These are phyloP conservation scores for Dunaliella primolecta DNA, from an alignment of 139 green algal genomes.

Conservation along the genomic window DNA sequence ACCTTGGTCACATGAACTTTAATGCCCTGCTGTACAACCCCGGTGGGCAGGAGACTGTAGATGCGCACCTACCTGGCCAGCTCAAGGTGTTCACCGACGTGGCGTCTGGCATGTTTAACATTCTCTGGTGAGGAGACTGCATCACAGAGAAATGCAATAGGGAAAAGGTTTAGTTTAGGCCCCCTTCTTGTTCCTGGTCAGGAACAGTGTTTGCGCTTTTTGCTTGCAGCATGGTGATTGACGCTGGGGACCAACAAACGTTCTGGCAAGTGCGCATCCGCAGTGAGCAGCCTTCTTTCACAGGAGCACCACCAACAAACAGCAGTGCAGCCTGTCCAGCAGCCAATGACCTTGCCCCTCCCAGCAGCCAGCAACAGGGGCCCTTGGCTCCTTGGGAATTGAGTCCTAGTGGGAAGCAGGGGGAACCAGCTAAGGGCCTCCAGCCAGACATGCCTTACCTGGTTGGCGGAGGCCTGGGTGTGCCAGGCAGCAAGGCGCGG, in stretches of 20 bases:
- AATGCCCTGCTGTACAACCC: slow-evolving; percentile 44
- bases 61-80: slow-evolving; percentile 18
- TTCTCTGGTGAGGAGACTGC: not conserved
- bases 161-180: not conserved
- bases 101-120: slow-evolving; percentile 8
- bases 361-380: too few relatives aligned
- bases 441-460: not conserved
- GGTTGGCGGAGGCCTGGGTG: slow-evolving; percentile 32
- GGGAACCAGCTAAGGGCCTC: not conserved
- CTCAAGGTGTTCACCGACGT: not conserved
- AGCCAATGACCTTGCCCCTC: not conserved
- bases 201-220: not conserved
- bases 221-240: not conserved
- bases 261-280: slow-evolving; percentile 46
- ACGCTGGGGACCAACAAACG: slow-evolving; percentile 27
- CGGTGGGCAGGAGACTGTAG: slow-evolving; percentile 4
- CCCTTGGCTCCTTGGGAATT: too few relatives aligned
- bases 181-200: too few relatives aligned
- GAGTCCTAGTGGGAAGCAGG: not conserved
- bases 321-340: not conserved
- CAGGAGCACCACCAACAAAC: too few relatives aligned
- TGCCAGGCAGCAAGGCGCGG: slow-evolving; percentile 44
- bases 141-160: not conserved
- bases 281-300: slow-evolving; percentile 31
- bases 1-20: slow-evolving; percentile 51